These are phyloP conservation scores for Andalucia godoyi DNA, from an alignment of 78 protist genomes.

Conservation along the genomic window DNA sequence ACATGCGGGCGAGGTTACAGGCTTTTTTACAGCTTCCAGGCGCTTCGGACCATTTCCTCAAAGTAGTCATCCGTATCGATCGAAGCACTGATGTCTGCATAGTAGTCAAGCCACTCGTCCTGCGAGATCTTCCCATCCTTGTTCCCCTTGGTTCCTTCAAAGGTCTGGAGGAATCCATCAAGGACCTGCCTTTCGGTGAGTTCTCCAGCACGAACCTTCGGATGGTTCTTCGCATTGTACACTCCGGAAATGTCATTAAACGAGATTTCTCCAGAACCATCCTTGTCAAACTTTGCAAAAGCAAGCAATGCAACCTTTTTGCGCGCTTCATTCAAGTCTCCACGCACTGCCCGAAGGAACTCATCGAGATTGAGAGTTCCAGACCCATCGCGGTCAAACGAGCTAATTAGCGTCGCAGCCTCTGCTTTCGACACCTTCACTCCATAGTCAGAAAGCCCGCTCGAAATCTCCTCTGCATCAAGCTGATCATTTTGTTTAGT, in stretches of 20 bases:
- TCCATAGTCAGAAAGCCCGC: too few species aligned
- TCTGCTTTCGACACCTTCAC: too few species aligned
- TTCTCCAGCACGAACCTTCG: not conserved
- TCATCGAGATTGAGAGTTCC: not conserved
- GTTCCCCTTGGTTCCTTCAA: not conserved
- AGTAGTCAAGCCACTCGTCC: constrained; percentile 8
- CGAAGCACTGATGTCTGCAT: constrained; percentile 1
- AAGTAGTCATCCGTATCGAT: constrained; percentile 16
- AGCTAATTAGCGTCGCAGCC: too few species aligned
- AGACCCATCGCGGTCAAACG: not conserved
- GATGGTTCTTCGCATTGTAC: not conserved
- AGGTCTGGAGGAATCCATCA: not conserved
- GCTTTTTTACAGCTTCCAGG: too few species aligned
- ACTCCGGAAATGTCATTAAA: not conserved
- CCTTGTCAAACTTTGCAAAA: not conserved
- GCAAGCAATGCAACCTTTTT: not conserved
- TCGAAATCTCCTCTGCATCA: too few species aligned
- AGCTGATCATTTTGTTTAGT: too few species aligned
- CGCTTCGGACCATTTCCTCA: constrained; percentile 16
- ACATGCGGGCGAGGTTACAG: too few species aligned
- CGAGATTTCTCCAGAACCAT: not conserved
- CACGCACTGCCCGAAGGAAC: not conserved
- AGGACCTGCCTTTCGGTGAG: not conserved
- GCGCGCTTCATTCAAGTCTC: not conserved
- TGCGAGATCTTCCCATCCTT: not conserved